Conservation (phyloP, 305 asterid genomes). For the Solanum hybrid region DNA sequence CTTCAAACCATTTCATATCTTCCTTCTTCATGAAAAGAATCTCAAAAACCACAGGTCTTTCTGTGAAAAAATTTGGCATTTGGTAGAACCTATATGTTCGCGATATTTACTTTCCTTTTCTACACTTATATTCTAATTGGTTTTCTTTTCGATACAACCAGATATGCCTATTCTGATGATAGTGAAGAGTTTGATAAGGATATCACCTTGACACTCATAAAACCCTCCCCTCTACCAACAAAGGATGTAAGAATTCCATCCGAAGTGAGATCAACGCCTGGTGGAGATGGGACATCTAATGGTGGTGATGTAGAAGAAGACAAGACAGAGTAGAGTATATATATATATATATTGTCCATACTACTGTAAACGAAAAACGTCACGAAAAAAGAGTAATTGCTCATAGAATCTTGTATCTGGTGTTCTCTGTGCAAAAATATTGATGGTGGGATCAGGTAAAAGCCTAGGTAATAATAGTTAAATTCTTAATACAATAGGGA, state of each 20-base stretch:
- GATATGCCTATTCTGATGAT: conserved; percentile 83
- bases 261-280: conserved; percentile 29
- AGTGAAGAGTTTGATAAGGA: conserved; percentile 77
- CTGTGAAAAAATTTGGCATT: neutral
- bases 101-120: neutral
- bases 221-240: conserved; percentile 42
- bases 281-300: conserved; percentile 24
- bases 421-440: neutral
- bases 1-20: neutral
- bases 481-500: neutral
- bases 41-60: neutral
- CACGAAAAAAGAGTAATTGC: neutral
- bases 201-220: conserved; percentile 63
- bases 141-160: conserved; percentile 5
- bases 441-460: neutral
- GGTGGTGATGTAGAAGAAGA: conserved; percentile 47
- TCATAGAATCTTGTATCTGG: neutral
- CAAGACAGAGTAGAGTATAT: conserved; percentile 46
- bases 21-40: neutral
- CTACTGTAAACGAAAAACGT: neutral
- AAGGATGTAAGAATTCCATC: conserved; percentile 42
- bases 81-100: neutral
- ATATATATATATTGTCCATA: neutral
- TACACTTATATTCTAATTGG: neutral
- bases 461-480: neutral